phyloP scores from a whole-genome alignment of 257 asterid genomes.

The Primulina tabacum region DNA sequence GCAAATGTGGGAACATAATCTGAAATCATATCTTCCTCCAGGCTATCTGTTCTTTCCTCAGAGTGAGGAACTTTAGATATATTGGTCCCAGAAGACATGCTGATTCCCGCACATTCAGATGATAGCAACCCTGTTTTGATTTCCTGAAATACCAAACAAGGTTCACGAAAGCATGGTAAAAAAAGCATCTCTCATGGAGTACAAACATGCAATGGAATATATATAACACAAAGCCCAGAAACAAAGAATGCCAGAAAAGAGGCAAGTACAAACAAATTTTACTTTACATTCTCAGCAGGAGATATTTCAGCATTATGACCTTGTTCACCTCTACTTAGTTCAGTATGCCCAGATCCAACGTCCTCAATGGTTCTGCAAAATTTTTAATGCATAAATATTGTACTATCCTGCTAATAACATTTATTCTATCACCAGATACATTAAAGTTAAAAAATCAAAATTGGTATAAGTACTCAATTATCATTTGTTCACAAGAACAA shows the following conservation, averaged over 20 bases:
- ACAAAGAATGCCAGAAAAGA: constrained; percentile 25
- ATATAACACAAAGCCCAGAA: constrained; percentile 11
- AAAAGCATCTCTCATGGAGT: neutral
- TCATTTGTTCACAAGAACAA: no score
- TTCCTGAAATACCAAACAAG: constrained; percentile 40
- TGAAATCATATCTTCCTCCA: constrained; percentile 46
- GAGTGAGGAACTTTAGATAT: constrained; percentile 32
- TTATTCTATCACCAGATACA: neutral
- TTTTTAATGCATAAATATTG: constrained; percentile 24
- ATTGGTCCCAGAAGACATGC: constrained; percentile 43
- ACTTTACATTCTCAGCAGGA: constrained; percentile 67
- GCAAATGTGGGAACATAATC: constrained; percentile 77
- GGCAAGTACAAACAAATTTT: constrained; percentile 31
- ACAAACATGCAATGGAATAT: constrained; percentile 17
- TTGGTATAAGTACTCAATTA: neutral
- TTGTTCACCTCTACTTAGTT: constrained; percentile 44
- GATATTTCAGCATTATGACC: constrained; percentile 44
- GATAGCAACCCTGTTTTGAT: constrained; percentile 40
- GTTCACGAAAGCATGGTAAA: neutral
- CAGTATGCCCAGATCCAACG: constrained; percentile 54
- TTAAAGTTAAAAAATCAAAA: no score
- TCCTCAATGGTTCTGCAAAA: constrained; percentile 76
- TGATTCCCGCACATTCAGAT: constrained; percentile 37
- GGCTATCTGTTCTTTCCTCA: constrained; percentile 43
- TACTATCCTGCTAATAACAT: constrained; percentile 11